These are phyloP conservation scores for Coemansia sp. DNA, from an alignment of 192 early-diverging fungal species.

Conservation along the genomic window DNA sequence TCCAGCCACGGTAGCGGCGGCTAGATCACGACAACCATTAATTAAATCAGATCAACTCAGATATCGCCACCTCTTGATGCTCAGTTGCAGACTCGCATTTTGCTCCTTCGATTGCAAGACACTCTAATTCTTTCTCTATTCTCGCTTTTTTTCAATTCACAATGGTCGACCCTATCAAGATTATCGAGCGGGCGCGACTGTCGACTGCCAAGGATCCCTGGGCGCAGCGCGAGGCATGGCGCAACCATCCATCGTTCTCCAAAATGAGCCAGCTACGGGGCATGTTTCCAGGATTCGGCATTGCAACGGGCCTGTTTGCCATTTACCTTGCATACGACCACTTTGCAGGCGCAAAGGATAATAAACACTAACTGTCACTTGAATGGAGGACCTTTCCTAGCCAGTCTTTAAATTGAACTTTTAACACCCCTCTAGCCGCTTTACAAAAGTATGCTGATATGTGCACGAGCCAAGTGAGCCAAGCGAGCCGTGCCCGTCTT, in stretches of 20 bases:
- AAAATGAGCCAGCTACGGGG: constrained; percentile 62
- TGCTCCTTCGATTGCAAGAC: background rate
- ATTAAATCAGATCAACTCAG: background rate
- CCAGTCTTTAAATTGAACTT: background rate
- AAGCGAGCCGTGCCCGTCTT: background rate
- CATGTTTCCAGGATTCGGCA: constrained; percentile 78
- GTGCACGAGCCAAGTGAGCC: background rate
- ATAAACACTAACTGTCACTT: constrained; percentile 30
- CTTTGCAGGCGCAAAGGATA: constrained; percentile 45
- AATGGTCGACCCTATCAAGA: constrained; percentile 55
- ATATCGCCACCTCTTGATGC: background rate
- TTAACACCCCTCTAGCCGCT: background rate
- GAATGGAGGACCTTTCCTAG: background rate
- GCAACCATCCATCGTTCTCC: constrained; percentile 70
- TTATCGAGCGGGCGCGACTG: constrained; percentile 43
- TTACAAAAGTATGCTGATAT: background rate
- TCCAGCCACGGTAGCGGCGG: background rate
- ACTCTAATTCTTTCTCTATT: background rate
- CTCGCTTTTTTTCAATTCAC: background rate
- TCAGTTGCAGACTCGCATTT: background rate
- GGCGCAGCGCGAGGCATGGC: constrained; percentile 75
- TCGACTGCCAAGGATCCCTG: constrained; percentile 69
- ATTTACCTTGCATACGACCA: constrained; percentile 71
- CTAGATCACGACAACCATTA: background rate
- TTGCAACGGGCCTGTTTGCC: constrained; percentile 75